These are phyloP conservation scores for Trichosporon ovoides DNA, from an alignment of 1,284 basidiomycete species.

Conservation along the genomic window DNA sequence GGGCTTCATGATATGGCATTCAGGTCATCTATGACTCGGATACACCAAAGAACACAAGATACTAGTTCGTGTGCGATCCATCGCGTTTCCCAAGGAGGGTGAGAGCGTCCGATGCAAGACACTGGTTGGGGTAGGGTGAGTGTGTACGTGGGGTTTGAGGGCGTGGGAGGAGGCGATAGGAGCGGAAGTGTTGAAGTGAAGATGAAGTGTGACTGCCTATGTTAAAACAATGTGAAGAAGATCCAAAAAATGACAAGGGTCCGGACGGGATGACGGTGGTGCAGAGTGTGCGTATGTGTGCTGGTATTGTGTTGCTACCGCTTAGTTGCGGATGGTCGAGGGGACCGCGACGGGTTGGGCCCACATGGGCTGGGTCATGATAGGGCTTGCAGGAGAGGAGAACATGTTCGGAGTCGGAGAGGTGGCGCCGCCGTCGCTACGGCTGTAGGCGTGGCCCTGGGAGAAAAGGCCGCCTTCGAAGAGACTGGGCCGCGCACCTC, in stretches of 20 bases:
- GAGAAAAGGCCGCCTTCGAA: conserved; percentile 8
- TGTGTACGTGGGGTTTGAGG: not conserved
- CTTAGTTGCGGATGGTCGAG: not conserved
- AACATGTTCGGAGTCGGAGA: not conserved
- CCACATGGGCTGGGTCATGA: conserved; percentile 7
- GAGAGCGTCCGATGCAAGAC: not conserved
- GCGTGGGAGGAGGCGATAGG: no score
- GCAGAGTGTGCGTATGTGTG: not conserved
- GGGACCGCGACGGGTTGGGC: conserved; percentile 2
- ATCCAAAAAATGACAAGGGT: not conserved
- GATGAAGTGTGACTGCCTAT: not conserved
- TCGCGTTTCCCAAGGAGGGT: not conserved
- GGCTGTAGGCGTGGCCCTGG: conserved; percentile 1
- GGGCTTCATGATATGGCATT: conserved; percentile 9
- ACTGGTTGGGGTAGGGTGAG: not conserved
- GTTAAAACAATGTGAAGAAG: conserved; percentile 6
- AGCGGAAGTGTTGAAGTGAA: not conserved
- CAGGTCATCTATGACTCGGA: conserved; percentile 10
- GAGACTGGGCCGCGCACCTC: conserved; percentile 7
- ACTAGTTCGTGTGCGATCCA: not conserved
- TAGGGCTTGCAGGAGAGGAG: conserved; percentile 17
- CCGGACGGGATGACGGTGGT: not conserved
- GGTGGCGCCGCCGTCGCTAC: not conserved
- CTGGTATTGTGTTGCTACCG: no score
- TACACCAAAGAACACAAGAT: conserved; percentile 11